Percentiles rank a stretch among this genome's conserved stretches.
These are phyloP conservation scores for Plasmopara halstedii DNA, from an alignment of 352 stramenopile species.

Conservation along the genomic window DNA sequence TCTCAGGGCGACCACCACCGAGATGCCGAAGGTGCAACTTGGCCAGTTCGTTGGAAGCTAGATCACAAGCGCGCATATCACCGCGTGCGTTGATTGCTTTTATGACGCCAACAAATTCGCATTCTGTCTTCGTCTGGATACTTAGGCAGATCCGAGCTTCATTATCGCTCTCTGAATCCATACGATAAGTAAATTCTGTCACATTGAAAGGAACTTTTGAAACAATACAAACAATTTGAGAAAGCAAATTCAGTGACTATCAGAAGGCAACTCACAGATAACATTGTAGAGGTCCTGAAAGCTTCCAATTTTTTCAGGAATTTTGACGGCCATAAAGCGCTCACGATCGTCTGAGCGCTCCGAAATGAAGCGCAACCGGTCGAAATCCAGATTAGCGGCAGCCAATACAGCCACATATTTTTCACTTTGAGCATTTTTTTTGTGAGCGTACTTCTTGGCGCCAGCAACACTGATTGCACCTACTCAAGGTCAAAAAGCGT, in stretches of 20 bases:
- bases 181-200: slow-evolving; percentile 98
- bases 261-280: slow-evolving; percentile 56
- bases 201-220: slow-evolving; percentile 64
- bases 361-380: slow-evolving; percentile 93
- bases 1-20: slow-evolving; percentile 82
- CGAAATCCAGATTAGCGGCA: slow-evolving; percentile 99
- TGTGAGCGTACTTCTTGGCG: slow-evolving; percentile 90
- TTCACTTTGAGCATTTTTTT: slow-evolving; percentile 37
- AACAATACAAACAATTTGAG: no score
- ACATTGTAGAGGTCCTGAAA: slow-evolving; percentile 82
- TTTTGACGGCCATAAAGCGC: slow-evolving; percentile 92
- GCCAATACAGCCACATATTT: slow-evolving; percentile 94
- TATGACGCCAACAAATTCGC: slow-evolving; percentile 58
- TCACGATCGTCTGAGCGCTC: slow-evolving; percentile 90
- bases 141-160: slow-evolving; percentile 93
- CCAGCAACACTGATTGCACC: slow-evolving; percentile 95
- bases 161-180: slow-evolving; percentile 62
- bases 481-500: slow-evolving; percentile 13
- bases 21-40: slow-evolving; percentile 95
- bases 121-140: slow-evolving; percentile 86
- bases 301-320: slow-evolving; percentile 91
- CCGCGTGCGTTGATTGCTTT: slow-evolving; percentile 50
- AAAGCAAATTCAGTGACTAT: no score
- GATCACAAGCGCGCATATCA: slow-evolving; percentile 89
- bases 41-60: slow-evolving; percentile 94